These are phyloP conservation scores for Verticillium tricorpus DNA, from an alignment of 2,329 filamentous ascomycete genomes.

Conservation along the genomic window DNA sequence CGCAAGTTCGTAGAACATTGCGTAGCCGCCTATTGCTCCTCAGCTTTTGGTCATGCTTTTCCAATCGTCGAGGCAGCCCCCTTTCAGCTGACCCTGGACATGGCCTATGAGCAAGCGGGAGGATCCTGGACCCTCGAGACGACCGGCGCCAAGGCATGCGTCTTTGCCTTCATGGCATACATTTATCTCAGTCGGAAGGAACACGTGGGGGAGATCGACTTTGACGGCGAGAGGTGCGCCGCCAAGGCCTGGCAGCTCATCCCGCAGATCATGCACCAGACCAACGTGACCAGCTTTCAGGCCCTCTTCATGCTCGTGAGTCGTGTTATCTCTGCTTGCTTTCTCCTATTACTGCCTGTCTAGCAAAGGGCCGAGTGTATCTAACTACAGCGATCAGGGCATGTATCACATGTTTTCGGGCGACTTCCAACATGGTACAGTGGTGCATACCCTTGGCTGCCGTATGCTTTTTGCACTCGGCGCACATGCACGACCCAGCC, in stretches of 20 bases:
- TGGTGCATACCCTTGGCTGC: constrained; percentile 39
- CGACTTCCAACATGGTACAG: constrained; percentile 37
- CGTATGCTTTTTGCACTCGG: constrained; percentile 45
- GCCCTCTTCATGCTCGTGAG: constrained; percentile 43
- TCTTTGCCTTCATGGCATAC: constrained; percentile 43
- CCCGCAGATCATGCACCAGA: constrained; percentile 35
- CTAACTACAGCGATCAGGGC: constrained; percentile 18
- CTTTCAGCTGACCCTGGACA: constrained; percentile 38
- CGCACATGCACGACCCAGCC: constrained; percentile 27
- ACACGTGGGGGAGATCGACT: constrained; percentile 3
- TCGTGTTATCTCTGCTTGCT: neutral
- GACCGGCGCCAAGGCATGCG: constrained; percentile 36
- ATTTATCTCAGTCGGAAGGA: constrained; percentile 19
- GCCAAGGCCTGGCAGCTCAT: constrained; percentile 36
- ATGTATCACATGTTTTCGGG: constrained; percentile 40
- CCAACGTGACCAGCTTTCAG: constrained; percentile 38
- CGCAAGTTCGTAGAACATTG: constrained; percentile 21
- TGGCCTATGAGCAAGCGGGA: constrained; percentile 33
- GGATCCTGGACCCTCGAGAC: constrained; percentile 16
- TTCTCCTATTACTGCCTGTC: neutral
- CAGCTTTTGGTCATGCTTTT: constrained; percentile 38
- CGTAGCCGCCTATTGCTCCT: constrained; percentile 18
- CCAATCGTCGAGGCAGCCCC: constrained; percentile 42
- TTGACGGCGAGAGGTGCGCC: constrained; percentile 37
- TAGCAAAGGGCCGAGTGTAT: neutral